Conservation (phyloP, 2,329 filamentous ascomycete species). For the Neonectria faginata region DNA sequence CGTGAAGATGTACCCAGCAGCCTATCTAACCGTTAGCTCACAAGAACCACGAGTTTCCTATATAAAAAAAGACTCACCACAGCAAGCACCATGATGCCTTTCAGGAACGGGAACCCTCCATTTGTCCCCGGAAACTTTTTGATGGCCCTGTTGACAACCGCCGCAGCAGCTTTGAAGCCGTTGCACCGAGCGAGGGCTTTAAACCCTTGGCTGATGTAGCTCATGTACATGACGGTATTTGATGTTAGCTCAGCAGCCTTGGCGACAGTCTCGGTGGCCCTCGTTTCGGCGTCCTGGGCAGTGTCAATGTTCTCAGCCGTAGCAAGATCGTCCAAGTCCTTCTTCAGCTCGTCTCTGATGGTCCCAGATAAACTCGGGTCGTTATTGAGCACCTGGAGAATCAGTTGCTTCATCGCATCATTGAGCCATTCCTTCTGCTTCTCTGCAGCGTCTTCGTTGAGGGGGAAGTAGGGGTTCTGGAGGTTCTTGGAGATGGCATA, state of each 20-base stretch:
- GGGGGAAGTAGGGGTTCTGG: background rate
- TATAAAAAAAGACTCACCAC: background rate
- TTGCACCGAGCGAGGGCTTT: slow-evolving; percentile 1
- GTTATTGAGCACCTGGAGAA: background rate
- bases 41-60: background rate
- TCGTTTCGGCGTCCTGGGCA: background rate
- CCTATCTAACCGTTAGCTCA: background rate
- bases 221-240: background rate
- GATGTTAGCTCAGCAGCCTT: background rate
- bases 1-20: background rate
- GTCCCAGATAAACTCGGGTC: background rate
- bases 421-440: background rate
- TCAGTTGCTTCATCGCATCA: background rate
- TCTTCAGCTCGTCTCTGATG: background rate
- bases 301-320: background rate
- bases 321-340: background rate
- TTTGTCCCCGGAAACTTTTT: background rate
- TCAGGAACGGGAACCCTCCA: background rate
- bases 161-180: background rate
- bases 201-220: background rate
- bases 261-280: background rate
- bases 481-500: background rate
- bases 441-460: background rate
- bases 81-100: background rate
- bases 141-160: slow-evolving; percentile 1